Evolutionary conservation across 208 protist genomes (phyloP).

Genomic region (Crithidia brevicula): DNA sequence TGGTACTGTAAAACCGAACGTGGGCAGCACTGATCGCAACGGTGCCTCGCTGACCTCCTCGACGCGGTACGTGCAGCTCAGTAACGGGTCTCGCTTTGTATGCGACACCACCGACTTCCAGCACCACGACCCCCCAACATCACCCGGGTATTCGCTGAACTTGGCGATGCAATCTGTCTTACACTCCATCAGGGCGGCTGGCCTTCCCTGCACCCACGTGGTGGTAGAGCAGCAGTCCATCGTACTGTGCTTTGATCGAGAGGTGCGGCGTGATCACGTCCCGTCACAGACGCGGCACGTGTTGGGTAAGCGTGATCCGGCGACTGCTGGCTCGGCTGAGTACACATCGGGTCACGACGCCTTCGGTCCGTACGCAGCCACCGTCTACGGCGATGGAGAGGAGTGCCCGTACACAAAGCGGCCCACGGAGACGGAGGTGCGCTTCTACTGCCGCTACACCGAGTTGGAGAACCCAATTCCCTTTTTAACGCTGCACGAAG

Average conservation of each 20-base stretch:
- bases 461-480: conserved; percentile 29
- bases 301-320: not conserved
- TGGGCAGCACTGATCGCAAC: not conserved
- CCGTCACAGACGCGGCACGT: not conserved
- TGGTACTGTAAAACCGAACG: not conserved
- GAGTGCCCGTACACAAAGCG: conserved; percentile 19
- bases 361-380: conserved; percentile 34
- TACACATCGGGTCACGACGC: conserved; percentile 22
- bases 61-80: conserved; percentile 34
- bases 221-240: not conserved
- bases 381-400: conserved; percentile 33
- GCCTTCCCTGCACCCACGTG: conserved; percentile 9
- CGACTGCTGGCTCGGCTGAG: not conserved
- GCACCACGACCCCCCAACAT: conserved; percentile 1
- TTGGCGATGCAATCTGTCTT: conserved; percentile 15
- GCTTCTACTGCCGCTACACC: conserved; percentile 30
- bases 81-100: conserved; percentile 34
- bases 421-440: conserved; percentile 27
- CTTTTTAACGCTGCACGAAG: conserved; percentile 25
- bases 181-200: not conserved
- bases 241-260: conserved; percentile 20
- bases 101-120: conserved; percentile 9
- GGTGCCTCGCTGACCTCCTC: not conserved
- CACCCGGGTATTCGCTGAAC: not conserved
- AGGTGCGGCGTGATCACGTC: conserved; percentile 12